Conservation (phyloP, 116 monocot species). For the Papilionanthe hybrid region DNA sequence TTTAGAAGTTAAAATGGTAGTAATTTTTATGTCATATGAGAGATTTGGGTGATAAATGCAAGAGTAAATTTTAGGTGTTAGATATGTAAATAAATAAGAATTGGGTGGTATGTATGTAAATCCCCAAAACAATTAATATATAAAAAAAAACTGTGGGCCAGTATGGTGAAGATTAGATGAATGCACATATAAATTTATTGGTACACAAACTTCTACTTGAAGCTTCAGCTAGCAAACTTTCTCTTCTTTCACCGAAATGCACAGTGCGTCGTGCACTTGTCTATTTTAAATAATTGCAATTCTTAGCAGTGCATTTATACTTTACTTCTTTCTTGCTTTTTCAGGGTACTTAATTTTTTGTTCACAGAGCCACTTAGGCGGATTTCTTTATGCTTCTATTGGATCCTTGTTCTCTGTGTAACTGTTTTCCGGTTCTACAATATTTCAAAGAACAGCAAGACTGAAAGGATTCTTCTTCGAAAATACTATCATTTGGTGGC, state of each 20-base stretch:
- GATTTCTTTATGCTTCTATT: slow-evolving; percentile 69
- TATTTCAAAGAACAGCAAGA: slow-evolving; percentile 88
- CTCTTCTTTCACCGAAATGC: background rate
- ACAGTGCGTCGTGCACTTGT: background rate
- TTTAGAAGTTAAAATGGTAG: too few relatives aligned
- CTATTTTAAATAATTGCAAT: background rate
- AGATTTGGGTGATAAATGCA: too few relatives aligned
- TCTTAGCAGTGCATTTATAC: slow-evolving; percentile 3
- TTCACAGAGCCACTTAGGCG: slow-evolving; percentile 55
- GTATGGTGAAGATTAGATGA: background rate
- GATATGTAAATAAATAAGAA: too few relatives aligned
- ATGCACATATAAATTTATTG: background rate
- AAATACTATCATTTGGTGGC: slow-evolving; percentile 98
- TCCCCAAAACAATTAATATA: too few relatives aligned
- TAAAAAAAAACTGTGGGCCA: background rate
- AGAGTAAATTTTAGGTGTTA: too few relatives aligned
- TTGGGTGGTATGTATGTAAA: too few relatives aligned
- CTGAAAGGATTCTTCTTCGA: slow-evolving; percentile 93
- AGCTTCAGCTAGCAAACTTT: background rate
- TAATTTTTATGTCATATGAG: too few relatives aligned
- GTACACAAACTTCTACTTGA: background rate
- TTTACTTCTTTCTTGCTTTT: slow-evolving; percentile 11
- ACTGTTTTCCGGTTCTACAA: slow-evolving; percentile 84
- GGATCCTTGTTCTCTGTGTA: slow-evolving; percentile 64
- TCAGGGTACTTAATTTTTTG: slow-evolving; percentile 84